These are phyloP conservation scores for Phialophora chinensis DNA, from an alignment of 2,329 filamentous ascomycete species.

Conservation along the genomic window DNA sequence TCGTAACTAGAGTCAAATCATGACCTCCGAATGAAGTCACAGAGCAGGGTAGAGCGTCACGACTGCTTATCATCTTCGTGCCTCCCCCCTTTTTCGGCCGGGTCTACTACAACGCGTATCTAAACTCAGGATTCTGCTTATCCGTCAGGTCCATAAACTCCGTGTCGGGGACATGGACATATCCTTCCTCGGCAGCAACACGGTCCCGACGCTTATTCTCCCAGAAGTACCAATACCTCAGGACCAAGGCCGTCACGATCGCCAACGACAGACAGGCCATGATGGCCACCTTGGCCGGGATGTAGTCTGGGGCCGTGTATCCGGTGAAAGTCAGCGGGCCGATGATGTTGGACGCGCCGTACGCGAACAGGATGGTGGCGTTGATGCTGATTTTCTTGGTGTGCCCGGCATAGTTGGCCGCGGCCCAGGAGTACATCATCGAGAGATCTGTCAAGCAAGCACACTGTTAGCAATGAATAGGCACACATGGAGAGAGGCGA, in stretches of 20 bases:
- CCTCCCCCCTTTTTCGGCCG: too few relatives aligned
- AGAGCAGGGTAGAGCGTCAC: background rate
- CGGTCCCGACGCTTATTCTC: conserved; percentile 45
- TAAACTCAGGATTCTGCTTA: conserved; percentile 43
- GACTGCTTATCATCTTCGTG: background rate
- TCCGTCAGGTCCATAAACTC: conserved; percentile 43
- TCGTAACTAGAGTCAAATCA: too few relatives aligned
- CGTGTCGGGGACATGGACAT: conserved; percentile 39
- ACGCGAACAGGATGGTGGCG: conserved; percentile 53
- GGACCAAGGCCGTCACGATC: conserved; percentile 12
- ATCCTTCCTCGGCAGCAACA: conserved; percentile 41
- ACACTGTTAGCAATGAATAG: background rate
- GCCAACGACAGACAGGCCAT: conserved; percentile 21
- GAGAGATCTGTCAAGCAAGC: conserved; percentile 44
- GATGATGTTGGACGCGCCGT: conserved; percentile 55
- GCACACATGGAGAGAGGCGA: background rate
- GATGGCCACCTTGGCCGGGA: conserved; percentile 51
- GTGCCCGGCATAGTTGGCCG: conserved; percentile 56
- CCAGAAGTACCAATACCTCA: conserved; percentile 40
- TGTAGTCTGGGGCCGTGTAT: conserved; percentile 51
- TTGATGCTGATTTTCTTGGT: conserved; percentile 57
- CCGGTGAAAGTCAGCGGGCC: conserved; percentile 54
- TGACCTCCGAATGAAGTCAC: background rate
- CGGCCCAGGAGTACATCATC: conserved; percentile 50
- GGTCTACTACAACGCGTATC: conserved; percentile 28